A percentile compares a stretch with the other conserved stretches of the same genome.
Conservation (phyloP, 176 grass and related monocot species). For the Oryza glumipatula region DNA sequence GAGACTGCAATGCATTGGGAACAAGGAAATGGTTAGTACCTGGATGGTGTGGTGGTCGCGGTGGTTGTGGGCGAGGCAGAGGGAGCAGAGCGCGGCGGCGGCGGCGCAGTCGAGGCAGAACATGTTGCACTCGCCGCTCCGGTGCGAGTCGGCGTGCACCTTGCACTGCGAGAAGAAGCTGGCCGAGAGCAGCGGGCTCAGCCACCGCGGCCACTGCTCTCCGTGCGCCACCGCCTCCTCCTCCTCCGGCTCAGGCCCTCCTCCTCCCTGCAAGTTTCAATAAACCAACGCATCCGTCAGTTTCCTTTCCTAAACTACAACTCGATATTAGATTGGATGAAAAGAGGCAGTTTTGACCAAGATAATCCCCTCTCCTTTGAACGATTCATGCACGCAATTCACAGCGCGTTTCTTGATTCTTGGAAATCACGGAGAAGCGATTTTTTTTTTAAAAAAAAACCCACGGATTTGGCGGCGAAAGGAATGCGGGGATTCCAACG, state of each 20-base stretch:
- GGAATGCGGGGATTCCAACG: neutral
- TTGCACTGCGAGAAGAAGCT: conserved; percentile 93
- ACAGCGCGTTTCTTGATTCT: neutral
- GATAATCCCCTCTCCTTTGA: neutral
- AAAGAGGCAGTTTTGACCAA: neutral
- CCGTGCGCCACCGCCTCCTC: conserved; percentile 32
- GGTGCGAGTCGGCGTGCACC: conserved; percentile 61
- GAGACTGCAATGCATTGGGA: neutral
- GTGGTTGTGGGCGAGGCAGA: conserved; percentile 70
- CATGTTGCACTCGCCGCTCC: conserved; percentile 94
- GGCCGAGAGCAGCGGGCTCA: conserved; percentile 70
- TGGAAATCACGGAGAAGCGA: neutral
- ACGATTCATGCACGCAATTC: neutral
- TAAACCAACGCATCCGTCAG: neutral
- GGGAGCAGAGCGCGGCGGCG: conserved; percentile 65
- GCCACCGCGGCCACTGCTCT: conserved; percentile 78
- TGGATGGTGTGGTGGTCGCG: conserved; percentile 59
- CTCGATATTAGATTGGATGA: neutral
- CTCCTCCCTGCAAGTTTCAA: conserved; percentile 35
- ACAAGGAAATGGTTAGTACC: neutral
- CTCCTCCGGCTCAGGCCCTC: conserved; percentile 56
- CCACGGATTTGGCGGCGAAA: neutral
- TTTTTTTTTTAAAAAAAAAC: neutral
- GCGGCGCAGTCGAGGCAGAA: conserved; percentile 90
- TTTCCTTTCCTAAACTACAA: neutral